Conservation (phyloP, 2,329 filamentous ascomycete species). For the Trichoderma pleuroti region DNA sequence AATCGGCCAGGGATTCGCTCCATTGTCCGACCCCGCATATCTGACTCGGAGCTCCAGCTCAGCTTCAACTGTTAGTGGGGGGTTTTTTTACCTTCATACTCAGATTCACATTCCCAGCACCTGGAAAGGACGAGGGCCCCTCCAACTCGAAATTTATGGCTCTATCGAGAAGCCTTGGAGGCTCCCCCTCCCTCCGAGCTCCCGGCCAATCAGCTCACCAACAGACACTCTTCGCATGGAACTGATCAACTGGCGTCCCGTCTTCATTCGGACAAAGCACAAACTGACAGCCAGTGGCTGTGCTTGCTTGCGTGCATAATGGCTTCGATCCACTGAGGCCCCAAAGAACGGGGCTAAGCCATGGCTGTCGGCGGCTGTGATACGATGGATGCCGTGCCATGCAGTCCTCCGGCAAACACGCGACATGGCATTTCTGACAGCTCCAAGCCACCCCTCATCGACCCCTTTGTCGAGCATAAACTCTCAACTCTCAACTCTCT, state of each 20-base stretch:
- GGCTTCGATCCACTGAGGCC: conserved; percentile 13
- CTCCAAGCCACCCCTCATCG: conserved; percentile 11
- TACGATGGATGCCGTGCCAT: conserved; percentile 6
- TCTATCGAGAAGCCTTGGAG: not conserved
- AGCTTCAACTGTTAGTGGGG: not conserved
- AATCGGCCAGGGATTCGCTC: not conserved
- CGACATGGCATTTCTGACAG: conserved; percentile 4
- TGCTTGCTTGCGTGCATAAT: conserved; percentile 10
- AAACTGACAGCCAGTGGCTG: conserved; percentile 12
- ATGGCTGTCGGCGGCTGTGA: conserved; percentile 6
- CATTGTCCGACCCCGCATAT: not conserved
- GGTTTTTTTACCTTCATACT: not conserved
- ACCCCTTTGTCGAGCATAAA: not conserved
- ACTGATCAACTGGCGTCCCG: not conserved
- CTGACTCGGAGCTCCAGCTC: not conserved
- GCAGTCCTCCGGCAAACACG: conserved; percentile 2
- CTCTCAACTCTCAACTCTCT: not conserved
- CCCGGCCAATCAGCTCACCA: not conserved
- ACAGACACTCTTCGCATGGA: not conserved
- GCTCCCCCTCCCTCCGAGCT: not conserved
- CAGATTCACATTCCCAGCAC: not conserved
- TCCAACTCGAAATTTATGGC: not conserved
- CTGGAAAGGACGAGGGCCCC: not conserved
- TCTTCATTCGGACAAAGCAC: not conserved
- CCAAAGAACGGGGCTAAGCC: conserved; percentile 6